These are phyloP conservation scores for Spizellomyces punctatus DNA, from an alignment of 192 early-diverging fungal species.

Conservation along the genomic window DNA sequence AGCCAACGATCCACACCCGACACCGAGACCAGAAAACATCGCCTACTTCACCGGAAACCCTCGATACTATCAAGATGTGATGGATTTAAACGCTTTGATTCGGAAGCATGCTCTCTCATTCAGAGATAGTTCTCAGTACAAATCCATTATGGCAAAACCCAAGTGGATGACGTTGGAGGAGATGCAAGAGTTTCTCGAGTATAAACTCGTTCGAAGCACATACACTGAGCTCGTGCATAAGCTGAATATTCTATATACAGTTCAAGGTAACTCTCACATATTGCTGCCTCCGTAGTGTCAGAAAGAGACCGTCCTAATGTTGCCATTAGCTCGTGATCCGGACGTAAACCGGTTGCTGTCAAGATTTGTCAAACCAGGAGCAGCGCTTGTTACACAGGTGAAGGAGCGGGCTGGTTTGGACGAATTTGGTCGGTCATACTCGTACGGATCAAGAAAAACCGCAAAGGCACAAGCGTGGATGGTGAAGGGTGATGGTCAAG, in stretches of 20 bases:
- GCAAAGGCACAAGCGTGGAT: slow-evolving; percentile 76
- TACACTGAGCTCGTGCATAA: slow-evolving; percentile 43
- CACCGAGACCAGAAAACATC: slow-evolving; percentile 11
- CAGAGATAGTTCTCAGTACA: slow-evolving; percentile 33
- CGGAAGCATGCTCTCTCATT: slow-evolving; percentile 37
- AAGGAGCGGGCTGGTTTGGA: slow-evolving; percentile 48
- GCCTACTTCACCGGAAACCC: slow-evolving; percentile 91
- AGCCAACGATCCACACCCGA: slow-evolving; percentile 10
- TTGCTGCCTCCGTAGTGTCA: slow-evolving; percentile 1
- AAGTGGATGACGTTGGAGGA: slow-evolving; percentile 36
- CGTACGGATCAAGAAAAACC: slow-evolving; percentile 79
- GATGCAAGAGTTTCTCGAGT: slow-evolving; percentile 34
- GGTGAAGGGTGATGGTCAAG: slow-evolving; percentile 60
- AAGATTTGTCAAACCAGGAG: slow-evolving; percentile 37
- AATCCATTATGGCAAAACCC: slow-evolving; percentile 14
- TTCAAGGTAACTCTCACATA: slow-evolving; percentile 32
- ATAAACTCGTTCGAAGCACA: slow-evolving; percentile 27
- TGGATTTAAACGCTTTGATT: slow-evolving; percentile 64
- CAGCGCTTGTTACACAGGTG: slow-evolving; percentile 11
- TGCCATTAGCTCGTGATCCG: too few species aligned
- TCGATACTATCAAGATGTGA: slow-evolving; percentile 73
- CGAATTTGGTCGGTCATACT: slow-evolving; percentile 71
- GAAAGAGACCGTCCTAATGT: too few species aligned
- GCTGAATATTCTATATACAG: slow-evolving; percentile 46
- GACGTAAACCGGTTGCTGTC: slow-evolving; percentile 17